A percentile compares a stretch with the other conserved stretches of the same genome.
phyloP scores from a whole-genome alignment of 169 alveolate species.

The Plasmodium gonderi region DNA sequence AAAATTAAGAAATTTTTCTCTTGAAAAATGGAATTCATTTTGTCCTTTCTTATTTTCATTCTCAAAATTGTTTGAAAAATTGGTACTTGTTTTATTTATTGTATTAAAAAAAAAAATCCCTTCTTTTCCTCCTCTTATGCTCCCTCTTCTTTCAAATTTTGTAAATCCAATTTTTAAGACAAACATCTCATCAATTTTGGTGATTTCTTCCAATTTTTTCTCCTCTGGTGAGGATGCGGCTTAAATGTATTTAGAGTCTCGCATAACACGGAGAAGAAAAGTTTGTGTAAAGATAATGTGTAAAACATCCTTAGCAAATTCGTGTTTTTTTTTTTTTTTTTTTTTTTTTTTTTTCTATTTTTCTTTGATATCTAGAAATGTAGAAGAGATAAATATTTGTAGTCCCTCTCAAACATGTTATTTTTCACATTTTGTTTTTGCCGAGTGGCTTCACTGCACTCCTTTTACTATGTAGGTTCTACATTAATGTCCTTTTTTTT shows the following conservation, averaged over 20 bases:
- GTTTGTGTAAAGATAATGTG: not conserved
- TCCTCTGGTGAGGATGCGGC: slow-evolving; percentile 1
- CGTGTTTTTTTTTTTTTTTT: not conserved
- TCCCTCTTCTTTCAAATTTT: not conserved
- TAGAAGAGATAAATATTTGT: not conserved
- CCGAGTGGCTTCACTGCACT: not conserved
- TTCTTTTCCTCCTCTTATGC: not conserved
- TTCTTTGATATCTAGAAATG: not conserved
- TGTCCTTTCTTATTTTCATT: not conserved
- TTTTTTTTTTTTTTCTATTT: not conserved
- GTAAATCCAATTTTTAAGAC: slow-evolving; percentile 44
- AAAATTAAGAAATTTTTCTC: not conserved
- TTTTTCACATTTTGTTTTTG: not conserved
- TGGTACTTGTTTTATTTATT: slow-evolving; percentile 5
- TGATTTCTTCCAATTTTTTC: slow-evolving; percentile 21
- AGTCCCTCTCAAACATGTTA: not conserved
- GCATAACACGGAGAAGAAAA: not conserved
- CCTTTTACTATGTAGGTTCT: no score
- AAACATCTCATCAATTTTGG: slow-evolving; percentile 10
- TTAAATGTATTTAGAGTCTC: not conserved
- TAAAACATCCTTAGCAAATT: not conserved
- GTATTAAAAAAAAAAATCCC: slow-evolving; percentile 5
- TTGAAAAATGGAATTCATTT: not conserved
- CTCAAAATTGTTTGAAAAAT: not conserved
- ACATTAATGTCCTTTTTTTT: not conserved